Conservation (phyloP, 176 grass and related monocot genomes). For the Eremochloa ophiuroides region DNA sequence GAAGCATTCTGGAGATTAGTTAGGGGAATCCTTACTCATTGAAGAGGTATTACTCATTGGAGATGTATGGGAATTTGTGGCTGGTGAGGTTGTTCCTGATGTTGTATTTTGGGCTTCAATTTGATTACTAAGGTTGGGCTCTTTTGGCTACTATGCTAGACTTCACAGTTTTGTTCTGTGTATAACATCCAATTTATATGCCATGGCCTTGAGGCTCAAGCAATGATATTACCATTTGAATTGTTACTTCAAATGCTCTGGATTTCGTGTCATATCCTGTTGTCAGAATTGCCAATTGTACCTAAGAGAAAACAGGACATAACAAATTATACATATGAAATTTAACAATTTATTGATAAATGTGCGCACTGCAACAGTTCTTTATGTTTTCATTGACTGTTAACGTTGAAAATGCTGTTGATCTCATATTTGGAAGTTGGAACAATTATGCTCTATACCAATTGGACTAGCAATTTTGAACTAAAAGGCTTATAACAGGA, state of each 20-base stretch:
- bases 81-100: constrained; percentile 23
- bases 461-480: background rate
- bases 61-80: background rate
- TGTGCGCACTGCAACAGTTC: background rate
- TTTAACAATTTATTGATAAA: background rate
- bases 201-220: constrained; percentile 1
- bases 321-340: background rate
- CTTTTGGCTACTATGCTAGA: constrained; percentile 3
- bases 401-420: background rate
- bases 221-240: background rate
- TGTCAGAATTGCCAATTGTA: background rate
- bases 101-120: constrained; percentile 29
- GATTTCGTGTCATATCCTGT: background rate
- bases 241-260: background rate
- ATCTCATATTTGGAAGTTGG: background rate
- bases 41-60: background rate
- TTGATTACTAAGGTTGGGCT: background rate
- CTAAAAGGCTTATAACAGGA: background rate
- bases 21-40: background rate
- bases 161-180: background rate
- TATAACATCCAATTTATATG: constrained; percentile 4
- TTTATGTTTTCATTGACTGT: background rate
- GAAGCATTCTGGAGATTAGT: constrained; percentile 10
- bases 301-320: background rate
- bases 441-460: background rate